Evolutionary conservation across 2,329 filamentous ascomycete genomes (phyloP), one percentile per base, ranked within the genome.

Genomic region (Neocucurbitaria cava): DNA sequence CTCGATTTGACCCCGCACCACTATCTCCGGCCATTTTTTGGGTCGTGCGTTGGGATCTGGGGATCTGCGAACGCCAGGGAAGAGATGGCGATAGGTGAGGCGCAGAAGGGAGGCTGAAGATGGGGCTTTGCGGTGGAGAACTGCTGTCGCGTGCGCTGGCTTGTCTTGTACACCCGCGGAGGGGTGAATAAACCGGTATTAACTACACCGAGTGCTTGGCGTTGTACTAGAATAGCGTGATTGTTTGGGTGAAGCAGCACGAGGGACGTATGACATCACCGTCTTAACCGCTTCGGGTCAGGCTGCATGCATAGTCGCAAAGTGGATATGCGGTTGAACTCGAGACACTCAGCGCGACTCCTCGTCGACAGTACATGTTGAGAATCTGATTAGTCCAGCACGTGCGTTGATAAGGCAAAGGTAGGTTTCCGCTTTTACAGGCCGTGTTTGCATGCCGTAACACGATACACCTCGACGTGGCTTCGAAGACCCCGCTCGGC

Each of bases 131-230:
- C 56, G 45, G 52, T 54, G 47, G 48, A 55, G 52, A 56, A 39
- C 45, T 45, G 44, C 41, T 58, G 56, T 53, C 39, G 54, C 53
- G 55, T 50, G 38, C 15, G 53, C 41, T n/a, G 49, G n/a, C 58
- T 30, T 41, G 49, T 62, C 64, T 66, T 68, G 65, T 66, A 68
- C 28, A 50, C 36, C 42, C 44, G 46, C 49, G 52, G 55, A 51
- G 18, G 15, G 10, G 26, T 47, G 30, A 48, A 50, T 43, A 67
- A 68, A 67, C 65, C 58, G 54, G 65, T 64, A 68, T 65, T 68
- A 59, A 63, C 54, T 52, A 44, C 52, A 36, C 41, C 39, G 24
- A 20, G 24, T 26, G 49, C 52, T 54, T 53, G 50, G 52, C 54
- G 49, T 48, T 54, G 39, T 10, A 44, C 42, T 46, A 30, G 33